Conservation (phyloP, 345 rosid species). For the Viola odorata region DNA sequence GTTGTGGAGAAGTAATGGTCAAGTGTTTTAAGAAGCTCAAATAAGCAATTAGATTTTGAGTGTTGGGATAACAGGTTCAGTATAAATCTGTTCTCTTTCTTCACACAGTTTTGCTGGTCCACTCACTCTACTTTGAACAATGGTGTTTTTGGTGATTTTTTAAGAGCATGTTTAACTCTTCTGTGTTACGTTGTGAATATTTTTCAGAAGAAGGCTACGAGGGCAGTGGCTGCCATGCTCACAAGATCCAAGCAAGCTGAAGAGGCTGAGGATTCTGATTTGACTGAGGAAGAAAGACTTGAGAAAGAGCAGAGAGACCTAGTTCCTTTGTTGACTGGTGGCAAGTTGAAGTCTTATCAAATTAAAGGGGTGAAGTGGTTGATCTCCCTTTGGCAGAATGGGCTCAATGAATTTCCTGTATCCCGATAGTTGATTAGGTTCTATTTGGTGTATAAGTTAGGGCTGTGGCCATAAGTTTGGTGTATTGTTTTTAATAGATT, state of each 20-base stretch:
- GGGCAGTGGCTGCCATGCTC: constrained; percentile 94
- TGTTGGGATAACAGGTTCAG: too few species aligned
- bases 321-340: constrained; percentile 85
- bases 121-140: too few species aligned
- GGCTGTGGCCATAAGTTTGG: too few species aligned
- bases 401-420: too few species aligned
- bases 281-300: constrained; percentile 68
- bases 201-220: constrained; percentile 63
- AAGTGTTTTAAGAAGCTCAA: too few species aligned
- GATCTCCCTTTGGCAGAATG: constrained; percentile 92
- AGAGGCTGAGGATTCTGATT: constrained; percentile 33
- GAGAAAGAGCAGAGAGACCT: constrained; percentile 78
- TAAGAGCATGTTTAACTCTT: neutral
- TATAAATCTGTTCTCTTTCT: too few species aligned
- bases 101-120: too few species aligned
- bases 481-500: too few species aligned
- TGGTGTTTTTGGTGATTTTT: neutral
- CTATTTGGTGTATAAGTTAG: too few species aligned
- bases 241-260: constrained; percentile 60
- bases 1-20: too few species aligned
- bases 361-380: constrained; percentile 97
- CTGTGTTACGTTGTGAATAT: neutral
- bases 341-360: constrained; percentile 81
- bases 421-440: too few species aligned
- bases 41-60: too few species aligned